A percentile compares a stretch with the other conserved stretches of the same genome.
phyloP scores from a whole-genome alignment of 2,329 filamentous ascomycete species.

The Cladosporium sp. region DNA sequence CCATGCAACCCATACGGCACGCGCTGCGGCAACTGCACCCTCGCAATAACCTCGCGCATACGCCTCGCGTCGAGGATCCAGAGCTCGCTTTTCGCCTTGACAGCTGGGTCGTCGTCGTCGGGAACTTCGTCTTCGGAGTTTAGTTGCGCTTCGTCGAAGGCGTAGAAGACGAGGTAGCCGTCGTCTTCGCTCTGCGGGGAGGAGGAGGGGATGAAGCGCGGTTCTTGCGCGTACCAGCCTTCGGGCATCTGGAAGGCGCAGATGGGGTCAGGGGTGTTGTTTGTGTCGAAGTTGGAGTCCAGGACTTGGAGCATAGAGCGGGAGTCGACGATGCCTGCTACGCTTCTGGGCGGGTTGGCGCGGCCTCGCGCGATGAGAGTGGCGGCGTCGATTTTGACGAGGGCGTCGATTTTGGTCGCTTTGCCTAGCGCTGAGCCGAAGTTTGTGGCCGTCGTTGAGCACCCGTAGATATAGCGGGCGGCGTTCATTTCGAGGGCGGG shows the following conservation, averaged over 20 bases:
- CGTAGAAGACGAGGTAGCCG: slow-evolving; percentile 63
- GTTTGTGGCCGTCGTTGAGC: slow-evolving; percentile 53
- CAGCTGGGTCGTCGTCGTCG: slow-evolving; percentile 34
- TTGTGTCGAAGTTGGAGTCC: slow-evolving; percentile 33
- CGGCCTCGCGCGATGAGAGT: slow-evolving; percentile 51
- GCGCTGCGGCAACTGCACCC: slow-evolving; percentile 57
- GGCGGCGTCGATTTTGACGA: slow-evolving; percentile 57
- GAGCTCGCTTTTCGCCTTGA: slow-evolving; percentile 51
- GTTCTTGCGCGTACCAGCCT: slow-evolving; percentile 62
- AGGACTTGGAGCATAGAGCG: slow-evolving; percentile 52
- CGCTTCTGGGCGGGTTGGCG: slow-evolving; percentile 26
- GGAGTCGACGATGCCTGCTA: slow-evolving; percentile 60
- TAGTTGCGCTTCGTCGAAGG: slow-evolving; percentile 64
- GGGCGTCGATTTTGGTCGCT: slow-evolving; percentile 60
- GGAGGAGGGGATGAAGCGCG: slow-evolving; percentile 54
- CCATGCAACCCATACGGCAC: slow-evolving; percentile 68
- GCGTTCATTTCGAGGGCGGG: slow-evolving; percentile 52
- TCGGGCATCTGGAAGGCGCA: slow-evolving; percentile 57
- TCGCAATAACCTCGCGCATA: slow-evolving; percentile 58
- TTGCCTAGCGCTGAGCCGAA: slow-evolving; percentile 59
- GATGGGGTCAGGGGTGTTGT: too few species aligned
- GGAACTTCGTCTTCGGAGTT: slow-evolving; percentile 25
- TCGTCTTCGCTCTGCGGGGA: slow-evolving; percentile 52
- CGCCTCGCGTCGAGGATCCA: slow-evolving; percentile 63
- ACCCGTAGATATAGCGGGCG: slow-evolving; percentile 62